Conservation (phyloP, 495 filamentous ascomycete species). For the Schizothecium vesticola region DNA sequence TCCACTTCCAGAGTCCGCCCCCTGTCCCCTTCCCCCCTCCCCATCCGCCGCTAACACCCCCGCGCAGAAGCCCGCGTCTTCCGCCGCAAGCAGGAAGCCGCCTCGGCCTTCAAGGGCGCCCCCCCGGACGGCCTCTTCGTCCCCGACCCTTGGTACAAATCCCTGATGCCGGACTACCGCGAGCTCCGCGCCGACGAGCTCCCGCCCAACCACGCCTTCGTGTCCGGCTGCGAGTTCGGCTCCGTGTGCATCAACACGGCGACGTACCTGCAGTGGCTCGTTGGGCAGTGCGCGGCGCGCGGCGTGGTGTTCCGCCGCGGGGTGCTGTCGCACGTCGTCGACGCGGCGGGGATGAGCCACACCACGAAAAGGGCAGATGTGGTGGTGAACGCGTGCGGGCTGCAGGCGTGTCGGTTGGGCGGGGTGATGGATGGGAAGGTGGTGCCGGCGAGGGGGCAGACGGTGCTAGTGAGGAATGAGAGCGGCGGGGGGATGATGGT, state of each 20-base stretch:
- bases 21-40: not conserved
- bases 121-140: conserved; percentile 56
- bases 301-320: conserved; percentile 62
- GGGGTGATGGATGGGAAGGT: conserved; percentile 76
- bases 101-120: conserved; percentile 13
- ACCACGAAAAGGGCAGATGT: conserved; percentile 59
- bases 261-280: conserved; percentile 80
- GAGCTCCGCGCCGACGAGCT: conserved; percentile 44
- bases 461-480: conserved; percentile 82
- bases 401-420: conserved; percentile 66
- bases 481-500: conserved; percentile 65
- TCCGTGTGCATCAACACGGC: conserved; percentile 90
- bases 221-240: conserved; percentile 66
- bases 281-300: conserved; percentile 64
- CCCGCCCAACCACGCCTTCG: conserved; percentile 38
- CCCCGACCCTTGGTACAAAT: conserved; percentile 75
- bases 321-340: conserved; percentile 60
- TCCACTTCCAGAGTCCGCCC: conserved; percentile 72
- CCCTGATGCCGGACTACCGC: conserved; percentile 66
- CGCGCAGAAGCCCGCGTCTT: conserved; percentile 37
- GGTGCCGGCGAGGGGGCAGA: conserved; percentile 77
- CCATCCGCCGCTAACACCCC: conserved; percentile 1
- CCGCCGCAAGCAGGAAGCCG: conserved; percentile 37
- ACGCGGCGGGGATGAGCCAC: conserved; percentile 63
- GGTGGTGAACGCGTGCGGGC: conserved; percentile 82